Conservation (phyloP, 108 stramenopile genomes). For the Conticribra weissflogii region DNA sequence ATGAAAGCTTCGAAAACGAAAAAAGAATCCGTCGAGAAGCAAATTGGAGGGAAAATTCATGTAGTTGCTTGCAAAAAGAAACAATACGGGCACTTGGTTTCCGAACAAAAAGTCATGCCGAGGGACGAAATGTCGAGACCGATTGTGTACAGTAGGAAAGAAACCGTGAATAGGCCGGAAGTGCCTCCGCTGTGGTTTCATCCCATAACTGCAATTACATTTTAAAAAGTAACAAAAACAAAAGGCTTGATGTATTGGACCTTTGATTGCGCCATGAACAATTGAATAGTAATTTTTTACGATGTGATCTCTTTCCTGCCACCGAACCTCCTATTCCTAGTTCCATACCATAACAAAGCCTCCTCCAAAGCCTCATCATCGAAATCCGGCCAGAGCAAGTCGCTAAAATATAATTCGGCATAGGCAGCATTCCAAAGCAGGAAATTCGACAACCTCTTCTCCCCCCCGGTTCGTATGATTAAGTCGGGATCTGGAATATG, state of each 20-base stretch:
- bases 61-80: constrained; percentile 6
- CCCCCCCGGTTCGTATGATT: constrained; percentile 88
- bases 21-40: neutral
- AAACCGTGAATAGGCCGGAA: constrained; percentile 3
- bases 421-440: constrained; percentile 88
- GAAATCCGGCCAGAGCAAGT: constrained; percentile 86
- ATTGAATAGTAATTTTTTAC: no score
- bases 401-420: constrained; percentile 75
- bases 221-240: no score
- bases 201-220: constrained; percentile 9
- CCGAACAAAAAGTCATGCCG: constrained; percentile 16
- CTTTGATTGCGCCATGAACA: no score
- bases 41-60: neutral
- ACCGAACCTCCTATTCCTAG: constrained; percentile 72
- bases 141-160: constrained; percentile 3
- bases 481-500: constrained; percentile 76
- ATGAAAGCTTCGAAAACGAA: neutral
- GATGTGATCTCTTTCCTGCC: constrained; percentile 36
- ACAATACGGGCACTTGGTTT: neutral
- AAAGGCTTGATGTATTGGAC: no score
- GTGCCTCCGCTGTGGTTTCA: neutral
- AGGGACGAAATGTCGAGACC: neutral
- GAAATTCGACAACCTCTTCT: constrained; percentile 87
- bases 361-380: constrained; percentile 42
- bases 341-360: constrained; percentile 66